Percentiles rank a stretch among this genome's conserved stretches.
Conservation (phyloP, 495 filamentous ascomycete genomes). For the Neurospora africana region DNA sequence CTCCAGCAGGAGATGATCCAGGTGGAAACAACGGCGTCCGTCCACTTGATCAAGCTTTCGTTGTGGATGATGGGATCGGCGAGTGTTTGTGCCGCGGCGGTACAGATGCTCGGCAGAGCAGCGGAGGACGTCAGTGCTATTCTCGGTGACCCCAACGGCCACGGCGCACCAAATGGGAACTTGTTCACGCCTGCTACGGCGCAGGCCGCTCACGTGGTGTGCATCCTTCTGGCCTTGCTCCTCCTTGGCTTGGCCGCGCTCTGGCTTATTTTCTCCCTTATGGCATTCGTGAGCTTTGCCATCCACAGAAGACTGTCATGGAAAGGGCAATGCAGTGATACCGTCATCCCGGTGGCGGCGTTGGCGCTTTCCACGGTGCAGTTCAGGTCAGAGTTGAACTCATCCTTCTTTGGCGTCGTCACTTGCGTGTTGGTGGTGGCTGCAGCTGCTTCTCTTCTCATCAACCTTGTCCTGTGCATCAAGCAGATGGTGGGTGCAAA, state of each 20-base stretch:
- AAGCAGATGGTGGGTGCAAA: not conserved
- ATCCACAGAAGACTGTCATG: conserved; percentile 4
- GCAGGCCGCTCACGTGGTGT: not conserved
- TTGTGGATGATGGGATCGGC: conserved; percentile 8
- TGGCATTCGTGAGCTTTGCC: conserved; percentile 1
- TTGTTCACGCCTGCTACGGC: not conserved
- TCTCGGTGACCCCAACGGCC: not conserved
- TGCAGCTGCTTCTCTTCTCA: not conserved
- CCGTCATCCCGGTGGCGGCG: conserved; percentile 1
- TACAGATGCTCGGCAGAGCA: conserved; percentile 5
- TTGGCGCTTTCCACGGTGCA: conserved; percentile 1
- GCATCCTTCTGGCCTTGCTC: conserved; percentile 6
- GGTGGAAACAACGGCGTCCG: conserved; percentile 5
- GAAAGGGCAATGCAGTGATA: conserved; percentile 4
- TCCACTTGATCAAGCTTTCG: not conserved
- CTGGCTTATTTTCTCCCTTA: conserved; percentile 1
- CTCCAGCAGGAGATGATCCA: conserved; percentile 10
- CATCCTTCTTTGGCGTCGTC: conserved; percentile 4
- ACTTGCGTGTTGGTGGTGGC: conserved; percentile 3
- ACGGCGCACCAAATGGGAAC: not conserved
- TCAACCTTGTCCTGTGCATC: conserved; percentile 1
- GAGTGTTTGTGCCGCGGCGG: conserved; percentile 5
- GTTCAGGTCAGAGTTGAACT: conserved; percentile 2
- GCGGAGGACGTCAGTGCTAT: not conserved
- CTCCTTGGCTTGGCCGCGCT: conserved; percentile 4